Evolutionary conservation across 1,139 yeast species (phyloP).

Genomic region (Hanseniaspora uvarum): DNA sequence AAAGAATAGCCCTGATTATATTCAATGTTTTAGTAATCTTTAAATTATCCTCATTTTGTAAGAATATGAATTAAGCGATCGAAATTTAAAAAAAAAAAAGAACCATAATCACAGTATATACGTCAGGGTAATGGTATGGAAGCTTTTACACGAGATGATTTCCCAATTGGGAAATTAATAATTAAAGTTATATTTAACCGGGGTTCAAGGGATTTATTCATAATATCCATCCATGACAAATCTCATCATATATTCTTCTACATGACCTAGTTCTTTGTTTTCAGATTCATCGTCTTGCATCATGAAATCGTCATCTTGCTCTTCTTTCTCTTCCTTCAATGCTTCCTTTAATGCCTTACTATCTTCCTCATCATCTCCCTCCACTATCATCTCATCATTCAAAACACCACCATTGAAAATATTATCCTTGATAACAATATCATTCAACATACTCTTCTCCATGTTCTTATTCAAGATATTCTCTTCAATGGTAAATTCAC

Average conservation of each 20-base stretch:
- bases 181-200: too few species aligned
- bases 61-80: too few species aligned
- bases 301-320: constrained; percentile 59
- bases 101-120: too few species aligned
- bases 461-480: constrained; percentile 90
- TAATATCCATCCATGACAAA: constrained; percentile 76
- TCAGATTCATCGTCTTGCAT: constrained; percentile 22
- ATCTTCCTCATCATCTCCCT: constrained; percentile 95
- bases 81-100: too few species aligned
- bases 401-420: constrained; percentile 96
- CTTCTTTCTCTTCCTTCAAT: constrained; percentile 58
- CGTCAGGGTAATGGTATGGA: too few species aligned
- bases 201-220: too few species aligned
- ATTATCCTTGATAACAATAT: constrained; percentile 95
- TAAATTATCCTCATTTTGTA: too few species aligned
- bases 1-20: too few species aligned
- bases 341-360: constrained; percentile 86
- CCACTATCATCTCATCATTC: constrained; percentile 59
- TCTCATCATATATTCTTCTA: constrained; percentile 93
- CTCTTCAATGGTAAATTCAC: constrained; percentile 92
- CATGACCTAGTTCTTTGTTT: constrained; percentile 39
- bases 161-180: too few species aligned
- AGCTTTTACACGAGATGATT: too few species aligned
- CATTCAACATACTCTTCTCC: constrained; percentile 88
- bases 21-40: too few species aligned